Evolutionary conservation across 2,329 filamentous ascomycete species (phyloP).

Genomic region (Arthrobotrys sphaeroides): DNA sequence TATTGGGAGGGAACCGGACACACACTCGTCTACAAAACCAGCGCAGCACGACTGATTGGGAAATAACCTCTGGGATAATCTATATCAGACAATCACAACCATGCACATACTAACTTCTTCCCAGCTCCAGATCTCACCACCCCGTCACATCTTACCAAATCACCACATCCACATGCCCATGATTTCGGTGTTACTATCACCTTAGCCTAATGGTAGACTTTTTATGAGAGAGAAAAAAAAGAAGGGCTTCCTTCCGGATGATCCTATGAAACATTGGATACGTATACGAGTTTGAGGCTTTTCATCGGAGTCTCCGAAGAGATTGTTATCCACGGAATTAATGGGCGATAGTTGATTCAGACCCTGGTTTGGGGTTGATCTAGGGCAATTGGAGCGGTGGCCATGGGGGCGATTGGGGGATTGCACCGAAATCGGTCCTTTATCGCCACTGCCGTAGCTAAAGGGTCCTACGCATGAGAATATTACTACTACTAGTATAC

Average conservation of each 20-base stretch:
- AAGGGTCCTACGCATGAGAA: background rate
- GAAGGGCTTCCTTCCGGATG: background rate
- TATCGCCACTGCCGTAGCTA: background rate
- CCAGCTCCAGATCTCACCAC: too few species aligned
- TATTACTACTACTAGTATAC: too few species aligned
- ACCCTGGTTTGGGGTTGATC: too few species aligned
- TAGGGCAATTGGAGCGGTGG: too few species aligned
- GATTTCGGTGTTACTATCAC: background rate
- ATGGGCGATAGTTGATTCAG: too few species aligned
- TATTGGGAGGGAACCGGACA: background rate
- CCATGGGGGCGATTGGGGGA: background rate
- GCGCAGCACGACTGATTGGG: background rate
- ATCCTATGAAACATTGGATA: too few species aligned
- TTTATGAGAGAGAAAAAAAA: too few species aligned
- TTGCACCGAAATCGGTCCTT: background rate
- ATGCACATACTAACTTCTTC: background rate
- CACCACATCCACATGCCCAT: background rate
- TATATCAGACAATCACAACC: background rate
- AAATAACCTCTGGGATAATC: background rate
- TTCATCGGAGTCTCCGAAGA: background rate
- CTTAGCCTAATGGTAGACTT: constrained; percentile 24
- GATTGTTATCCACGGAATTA: background rate
- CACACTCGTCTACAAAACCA: background rate
- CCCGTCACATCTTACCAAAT: background rate
- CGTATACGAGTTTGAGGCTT: background rate